Evolutionary conservation across 805 yeast genomes (phyloP).

Genomic region (Wickerhamomyces bovis): DNA sequence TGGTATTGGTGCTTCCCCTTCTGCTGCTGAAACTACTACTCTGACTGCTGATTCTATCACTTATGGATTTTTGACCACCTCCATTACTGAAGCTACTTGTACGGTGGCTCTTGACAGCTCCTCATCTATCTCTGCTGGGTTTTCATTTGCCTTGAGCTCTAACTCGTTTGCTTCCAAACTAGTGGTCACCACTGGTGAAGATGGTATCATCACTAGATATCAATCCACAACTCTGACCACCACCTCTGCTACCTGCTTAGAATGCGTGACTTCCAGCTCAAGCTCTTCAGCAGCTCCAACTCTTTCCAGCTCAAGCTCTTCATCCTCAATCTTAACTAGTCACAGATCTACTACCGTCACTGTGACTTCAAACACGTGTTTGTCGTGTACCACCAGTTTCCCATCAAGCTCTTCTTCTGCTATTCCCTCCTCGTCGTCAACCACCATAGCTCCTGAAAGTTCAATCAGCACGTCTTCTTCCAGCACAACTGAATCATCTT

Average conservation of each 20-base stretch:
- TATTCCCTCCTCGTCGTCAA: not conserved
- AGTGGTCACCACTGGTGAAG: not conserved
- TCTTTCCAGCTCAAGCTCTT: not conserved
- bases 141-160: not conserved
- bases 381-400: not conserved
- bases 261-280: not conserved
- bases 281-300: not conserved
- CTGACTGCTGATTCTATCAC: not conserved
- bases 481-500: not conserved
- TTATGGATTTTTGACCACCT: not conserved
- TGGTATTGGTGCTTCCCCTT: not conserved
- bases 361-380: not conserved
- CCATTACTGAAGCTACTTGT: not conserved
- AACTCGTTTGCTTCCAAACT: not conserved
- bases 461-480: not conserved
- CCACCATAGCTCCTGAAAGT: not conserved
- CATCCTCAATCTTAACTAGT: not conserved
- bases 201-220: not conserved
- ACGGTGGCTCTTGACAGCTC: not conserved
- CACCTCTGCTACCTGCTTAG: not conserved
- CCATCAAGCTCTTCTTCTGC: not conserved
- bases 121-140: not conserved
- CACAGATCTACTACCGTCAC: not conserved
- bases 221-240: not conserved
- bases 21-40: not conserved